Evolutionary conservation across 768 basidiomycete genomes (phyloP).

Genomic region (Sarcodon aspratus): DNA sequence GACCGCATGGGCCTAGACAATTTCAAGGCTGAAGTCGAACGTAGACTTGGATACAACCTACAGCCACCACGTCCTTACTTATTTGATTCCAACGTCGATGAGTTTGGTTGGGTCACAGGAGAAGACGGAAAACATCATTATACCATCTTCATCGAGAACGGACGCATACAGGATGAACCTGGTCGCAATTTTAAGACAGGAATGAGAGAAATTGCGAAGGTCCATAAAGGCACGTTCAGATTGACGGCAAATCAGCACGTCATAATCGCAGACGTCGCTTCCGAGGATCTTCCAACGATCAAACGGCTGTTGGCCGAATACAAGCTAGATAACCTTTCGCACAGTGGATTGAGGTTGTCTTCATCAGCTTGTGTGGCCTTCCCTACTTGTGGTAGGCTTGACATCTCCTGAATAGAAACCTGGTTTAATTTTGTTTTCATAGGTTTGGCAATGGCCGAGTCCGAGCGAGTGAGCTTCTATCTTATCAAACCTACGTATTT

Average conservation of each 20-base stretch:
- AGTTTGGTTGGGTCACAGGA: conserved; percentile 88
- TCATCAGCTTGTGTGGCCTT: conserved; percentile 96
- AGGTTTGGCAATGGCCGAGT: conserved; percentile 74
- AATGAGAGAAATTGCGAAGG: conserved; percentile 82
- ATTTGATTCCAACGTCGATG: conserved; percentile 86
- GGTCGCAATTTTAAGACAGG: conserved; percentile 88
- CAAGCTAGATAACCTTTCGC: conserved; percentile 80
- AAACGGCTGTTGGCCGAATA: conserved; percentile 74
- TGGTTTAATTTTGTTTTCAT: conserved; percentile 2
- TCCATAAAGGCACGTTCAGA: conserved; percentile 91
- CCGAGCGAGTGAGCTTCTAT: conserved; percentile 43
- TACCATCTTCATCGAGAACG: conserved; percentile 94
- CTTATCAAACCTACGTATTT: neutral
- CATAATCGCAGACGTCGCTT: conserved; percentile 71
- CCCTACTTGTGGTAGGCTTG: conserved; percentile 70
- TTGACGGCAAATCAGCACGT: conserved; percentile 95
- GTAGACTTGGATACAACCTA: conserved; percentile 70
- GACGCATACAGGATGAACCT: conserved; percentile 91
- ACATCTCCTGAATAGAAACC: neutral
- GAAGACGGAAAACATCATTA: conserved; percentile 86
- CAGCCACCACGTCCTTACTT: conserved; percentile 62
- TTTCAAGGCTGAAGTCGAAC: conserved; percentile 88
- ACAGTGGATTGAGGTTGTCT: conserved; percentile 70
- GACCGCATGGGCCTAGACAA: conserved; percentile 86
- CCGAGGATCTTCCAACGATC: conserved; percentile 64